These are phyloP conservation scores for Magnolia changhungtana DNA, from an alignment of 164 flowering plant genomes.

Conservation along the genomic window DNA sequence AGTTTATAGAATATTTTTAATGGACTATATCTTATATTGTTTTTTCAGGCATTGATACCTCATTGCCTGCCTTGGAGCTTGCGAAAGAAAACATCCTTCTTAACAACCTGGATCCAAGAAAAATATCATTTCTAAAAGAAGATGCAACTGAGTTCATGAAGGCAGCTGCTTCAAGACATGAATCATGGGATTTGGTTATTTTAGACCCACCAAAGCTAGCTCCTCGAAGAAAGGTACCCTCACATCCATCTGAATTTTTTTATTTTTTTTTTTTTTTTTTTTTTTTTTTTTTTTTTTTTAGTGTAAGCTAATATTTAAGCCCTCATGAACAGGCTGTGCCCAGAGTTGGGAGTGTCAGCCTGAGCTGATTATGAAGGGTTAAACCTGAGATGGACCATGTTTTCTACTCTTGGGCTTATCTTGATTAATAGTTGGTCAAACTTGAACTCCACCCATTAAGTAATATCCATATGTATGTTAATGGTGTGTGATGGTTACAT, in stretches of 20 bases:
- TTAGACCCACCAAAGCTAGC: slow-evolving; percentile 96
- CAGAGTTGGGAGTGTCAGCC: too few species aligned
- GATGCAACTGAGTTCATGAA: slow-evolving; percentile 82
- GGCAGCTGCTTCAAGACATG: slow-evolving; percentile 52
- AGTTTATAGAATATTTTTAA: slow-evolving; percentile 1
- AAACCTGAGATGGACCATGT: neutral
- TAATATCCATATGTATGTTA: neutral
- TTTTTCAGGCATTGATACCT: slow-evolving; percentile 72
- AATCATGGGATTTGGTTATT: slow-evolving; percentile 85
- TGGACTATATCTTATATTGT: neutral
- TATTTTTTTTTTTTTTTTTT: neutral
- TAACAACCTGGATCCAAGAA: slow-evolving; percentile 60
- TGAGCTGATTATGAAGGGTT: neutral
- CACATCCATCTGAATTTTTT: slow-evolving; percentile 1
- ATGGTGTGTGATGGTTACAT: too few species aligned
- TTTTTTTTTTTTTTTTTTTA: neutral
- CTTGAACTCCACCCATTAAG: neutral
- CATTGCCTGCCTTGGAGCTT: slow-evolving; percentile 79
- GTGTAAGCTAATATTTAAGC: neutral
- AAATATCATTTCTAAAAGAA: slow-evolving; percentile 59
- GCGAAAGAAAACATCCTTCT: slow-evolving; percentile 77
- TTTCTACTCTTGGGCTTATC: neutral
- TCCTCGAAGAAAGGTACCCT: slow-evolving; percentile 70
- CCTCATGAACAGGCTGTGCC: too few species aligned
- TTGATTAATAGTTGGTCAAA: neutral